Conservation (phyloP, 73 alveolate genomes). For the Paramecium pentaurelia region DNA sequence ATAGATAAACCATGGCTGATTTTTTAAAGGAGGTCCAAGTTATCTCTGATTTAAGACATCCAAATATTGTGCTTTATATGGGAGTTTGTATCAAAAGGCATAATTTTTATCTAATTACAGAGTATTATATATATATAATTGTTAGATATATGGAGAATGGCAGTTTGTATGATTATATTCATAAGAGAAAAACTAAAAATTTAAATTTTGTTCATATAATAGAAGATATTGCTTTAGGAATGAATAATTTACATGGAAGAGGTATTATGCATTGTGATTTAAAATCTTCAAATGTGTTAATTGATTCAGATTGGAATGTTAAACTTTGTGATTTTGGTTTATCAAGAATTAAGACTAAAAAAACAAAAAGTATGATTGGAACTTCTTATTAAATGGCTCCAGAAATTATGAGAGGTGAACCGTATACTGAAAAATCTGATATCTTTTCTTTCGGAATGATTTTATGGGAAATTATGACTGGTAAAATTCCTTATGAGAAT, state of each 20-base stretch:
- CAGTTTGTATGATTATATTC: constrained; percentile 75
- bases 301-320: constrained; percentile 89
- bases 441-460: constrained; percentile 87
- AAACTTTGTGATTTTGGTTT: constrained; percentile 95
- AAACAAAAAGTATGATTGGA: constrained; percentile 63
- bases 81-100: constrained; percentile 83
- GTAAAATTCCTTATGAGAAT: constrained; percentile 40
- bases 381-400: constrained; percentile 92
- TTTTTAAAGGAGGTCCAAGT: constrained; percentile 90
- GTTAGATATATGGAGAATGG: constrained; percentile 61
- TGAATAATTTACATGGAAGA: constrained; percentile 87
- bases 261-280: constrained; percentile 93
- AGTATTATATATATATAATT: constrained; percentile 13
- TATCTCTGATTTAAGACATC: constrained; percentile 89
- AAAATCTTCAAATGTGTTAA: constrained; percentile 84
- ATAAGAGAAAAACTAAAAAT: constrained; percentile 61
- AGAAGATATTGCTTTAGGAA: constrained; percentile 89
- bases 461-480: constrained; percentile 66
- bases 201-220: constrained; percentile 75
- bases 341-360: constrained; percentile 70
- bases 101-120: constrained; percentile 92
- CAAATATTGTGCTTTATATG: constrained; percentile 87
- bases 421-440: constrained; percentile 74
- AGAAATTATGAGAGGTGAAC: constrained; percentile 81
- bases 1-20: constrained; percentile 70